Evolutionary conservation across 2,329 filamentous ascomycete species (phyloP), one percentile per base, ranked within the genome.

Genomic region (Aspergillus clavatus): DNA sequence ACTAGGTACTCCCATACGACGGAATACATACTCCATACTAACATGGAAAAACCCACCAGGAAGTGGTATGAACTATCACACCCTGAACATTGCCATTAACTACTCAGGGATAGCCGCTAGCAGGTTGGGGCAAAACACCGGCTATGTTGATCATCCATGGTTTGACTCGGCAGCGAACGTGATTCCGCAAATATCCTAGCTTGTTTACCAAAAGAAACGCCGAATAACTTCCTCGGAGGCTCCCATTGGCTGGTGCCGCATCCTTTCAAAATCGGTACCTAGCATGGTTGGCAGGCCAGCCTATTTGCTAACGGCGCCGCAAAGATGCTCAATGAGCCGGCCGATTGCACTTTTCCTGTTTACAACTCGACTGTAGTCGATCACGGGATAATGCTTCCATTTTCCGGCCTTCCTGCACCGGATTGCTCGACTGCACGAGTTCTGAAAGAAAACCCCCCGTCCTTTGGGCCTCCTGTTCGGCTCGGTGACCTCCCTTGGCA

Each of bases 71-170:
- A n/a, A n/a, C n/a, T n/a, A n/a, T n/a, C n/a, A n/a, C n/a, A n/a
- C n/a, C n/a, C n/a, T n/a, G n/a, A n/a, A n/a, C n/a, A n/a, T n/a
- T n/a, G 12, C 11, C 23, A 12, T 16, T 7, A 24, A 28, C n/a
- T 40, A 19, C 23, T 21, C 38, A 40, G 33, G 45, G 14, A 40
- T 27, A 24, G 26, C 29, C 33, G 38, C 33, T 36, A 45, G 40
- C 37, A 43, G 14, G 24, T 38, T 24, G 40, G 48, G 48, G 28
- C 38, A 45, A 51, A 51, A 50, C 46, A 45, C 46, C 46, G 51
- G 48, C 29, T 40, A 24, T 49, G 46, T 12, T 46, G 48, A 53
- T 53, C 48, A 24, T 33, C 51, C 51, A 52, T 52, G 48, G 48
- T 38, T 50, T 43, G 48, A 42, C 41, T 50, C 37, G 40, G 43